Percentiles rank a stretch among this genome's conserved stretches.
phyloP scores from a whole-genome alignment of 257 asterid genomes.

The Perilla frutescens region DNA sequence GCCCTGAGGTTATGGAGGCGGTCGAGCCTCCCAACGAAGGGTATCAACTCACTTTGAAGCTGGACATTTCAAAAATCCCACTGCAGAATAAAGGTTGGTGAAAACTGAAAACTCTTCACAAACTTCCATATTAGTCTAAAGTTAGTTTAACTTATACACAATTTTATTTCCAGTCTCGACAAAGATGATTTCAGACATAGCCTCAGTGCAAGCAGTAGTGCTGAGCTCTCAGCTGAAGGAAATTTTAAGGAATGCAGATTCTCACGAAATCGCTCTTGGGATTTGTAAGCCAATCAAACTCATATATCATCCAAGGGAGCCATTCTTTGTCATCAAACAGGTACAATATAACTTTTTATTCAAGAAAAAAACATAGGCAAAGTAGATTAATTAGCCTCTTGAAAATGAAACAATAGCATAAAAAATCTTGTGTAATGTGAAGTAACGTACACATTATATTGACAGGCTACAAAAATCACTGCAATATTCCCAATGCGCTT shows the following conservation, averaged over 20 bases:
- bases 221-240: slow-evolving; percentile 86
- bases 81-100: slow-evolving; percentile 57
- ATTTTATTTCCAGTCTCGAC: slow-evolving; percentile 49
- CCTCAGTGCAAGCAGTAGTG: slow-evolving; percentile 79
- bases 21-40: slow-evolving; percentile 72
- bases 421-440: slow-evolving; percentile 1
- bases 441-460: background rate
- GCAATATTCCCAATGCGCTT: slow-evolving; percentile 94
- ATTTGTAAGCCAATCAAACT: slow-evolving; percentile 71
- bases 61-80: slow-evolving; percentile 58
- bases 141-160: no score
- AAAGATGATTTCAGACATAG: slow-evolving; percentile 64
- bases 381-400: background rate
- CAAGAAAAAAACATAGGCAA: background rate
- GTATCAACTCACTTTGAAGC: slow-evolving; percentile 72
- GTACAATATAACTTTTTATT: slow-evolving; percentile 10
- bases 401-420: background rate
- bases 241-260: slow-evolving; percentile 60
- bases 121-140: slow-evolving; percentile 1
- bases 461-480: slow-evolving; percentile 70
- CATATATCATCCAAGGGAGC: slow-evolving; percentile 76
- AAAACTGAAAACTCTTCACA: background rate
- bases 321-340: slow-evolving; percentile 79
- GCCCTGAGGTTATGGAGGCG: slow-evolving; percentile 64
- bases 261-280: slow-evolving; percentile 55